Evolutionary conservation across 2,329 filamentous ascomycete genomes (phyloP).

Genomic region (Didymella sp.): DNA sequence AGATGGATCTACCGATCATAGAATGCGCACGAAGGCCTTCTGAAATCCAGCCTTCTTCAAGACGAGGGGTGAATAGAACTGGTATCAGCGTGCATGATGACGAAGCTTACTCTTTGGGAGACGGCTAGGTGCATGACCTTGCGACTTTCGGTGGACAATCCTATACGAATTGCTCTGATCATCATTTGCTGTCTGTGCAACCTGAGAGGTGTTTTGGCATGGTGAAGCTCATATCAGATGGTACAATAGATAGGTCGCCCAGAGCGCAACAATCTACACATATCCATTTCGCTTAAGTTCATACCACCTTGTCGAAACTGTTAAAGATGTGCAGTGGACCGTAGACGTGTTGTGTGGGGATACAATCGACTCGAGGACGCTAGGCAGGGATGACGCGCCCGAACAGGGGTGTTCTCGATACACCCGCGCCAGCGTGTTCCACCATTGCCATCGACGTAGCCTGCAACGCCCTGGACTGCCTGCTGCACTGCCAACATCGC

Average conservation of each 20-base stretch:
- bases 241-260: background rate
- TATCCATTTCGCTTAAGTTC: background rate
- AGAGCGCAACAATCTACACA: background rate
- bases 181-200: background rate
- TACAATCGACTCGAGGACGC: conserved; percentile 3
- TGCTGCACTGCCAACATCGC: conserved; percentile 23
- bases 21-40: background rate
- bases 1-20: background rate
- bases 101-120: too few relatives aligned
- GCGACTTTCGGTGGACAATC: too few relatives aligned
- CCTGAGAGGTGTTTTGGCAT: background rate
- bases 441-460: conserved; percentile 19
- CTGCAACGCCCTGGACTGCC: conserved; percentile 16
- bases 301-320: background rate
- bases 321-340: background rate
- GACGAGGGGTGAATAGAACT: too few relatives aligned
- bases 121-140: too few relatives aligned
- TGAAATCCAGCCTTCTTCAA: background rate
- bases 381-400: conserved; percentile 19
- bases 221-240: background rate
- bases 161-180: background rate
- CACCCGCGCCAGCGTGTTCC: conserved; percentile 14
- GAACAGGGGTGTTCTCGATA: conserved; percentile 14
- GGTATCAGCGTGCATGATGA: too few relatives aligned
- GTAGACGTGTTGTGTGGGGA: conserved; percentile 8